Base-by-base conservation (phyloP, 129 eudicot genomes). In the Erigeron canadensis region DNA sequence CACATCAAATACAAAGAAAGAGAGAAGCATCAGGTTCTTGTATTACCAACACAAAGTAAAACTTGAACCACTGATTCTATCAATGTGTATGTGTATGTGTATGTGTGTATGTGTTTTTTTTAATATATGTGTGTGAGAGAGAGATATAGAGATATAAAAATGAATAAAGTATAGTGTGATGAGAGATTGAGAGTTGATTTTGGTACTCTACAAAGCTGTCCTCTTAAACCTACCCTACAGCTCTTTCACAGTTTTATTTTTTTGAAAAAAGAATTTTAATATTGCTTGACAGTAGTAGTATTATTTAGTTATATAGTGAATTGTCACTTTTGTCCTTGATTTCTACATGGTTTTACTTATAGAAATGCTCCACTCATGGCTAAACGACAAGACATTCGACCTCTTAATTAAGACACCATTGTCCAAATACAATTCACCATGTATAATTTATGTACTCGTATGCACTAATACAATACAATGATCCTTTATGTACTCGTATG, bases 1-100 rank as follows among this genome's bases (percentile, higher is more conserved):
- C 84, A 77, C 89, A 86, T 86, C 89, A 84, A 81, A n/a, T n/a
- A n/a, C n/a, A n/a, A n/a, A n/a, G n/a, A 69, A 79, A 72, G 82
- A 69, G n/a, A 58, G 87, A 10, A 53, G 34, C 85, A 86, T 87
- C 92, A 54, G 88, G 91, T 83, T 86, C 88, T 81, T 72, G 79
- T 68, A 43, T 63, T 28, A 10, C 81, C 74, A 74, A 63, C 75
- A 79, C 75, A 66, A 80, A 80, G 81, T 61, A 80, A 56, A 39
- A 57, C 66, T 74, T 63, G 41, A 71, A 53, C 72, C 46, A 77
- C 42, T 65, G 75, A 68, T 48, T 78, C 37, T 9, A 75, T 80
- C 71, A 70, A 77, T 70, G 61, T 55, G 67, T 28, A 59, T 56
- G 75, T 46, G 23, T 63, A 10, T 66, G 55, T 74, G 59, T 75